Percentiles rank a stretch among this genome's conserved stretches.
phyloP scores from a whole-genome alignment of 164 flowering plant genomes.

The Pachysandra terminalis region DNA sequence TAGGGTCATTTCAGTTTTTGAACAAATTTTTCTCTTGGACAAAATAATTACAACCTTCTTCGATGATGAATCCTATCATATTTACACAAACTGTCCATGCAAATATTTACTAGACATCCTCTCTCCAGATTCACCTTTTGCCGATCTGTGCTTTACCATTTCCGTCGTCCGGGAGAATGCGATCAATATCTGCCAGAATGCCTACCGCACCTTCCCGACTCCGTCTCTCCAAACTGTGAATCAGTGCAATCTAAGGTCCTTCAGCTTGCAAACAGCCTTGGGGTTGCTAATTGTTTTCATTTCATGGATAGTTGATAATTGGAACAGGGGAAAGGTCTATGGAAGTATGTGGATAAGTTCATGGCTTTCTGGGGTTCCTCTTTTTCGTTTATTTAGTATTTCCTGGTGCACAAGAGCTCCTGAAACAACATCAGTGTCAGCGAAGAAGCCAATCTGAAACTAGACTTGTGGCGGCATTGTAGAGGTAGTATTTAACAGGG shows the following conservation, averaged over 20 bases:
- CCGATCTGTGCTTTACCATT: constrained; percentile 56
- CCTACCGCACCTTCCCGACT: constrained; percentile 64
- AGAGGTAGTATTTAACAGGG: background rate
- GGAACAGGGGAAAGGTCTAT: background rate
- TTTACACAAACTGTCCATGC: background rate
- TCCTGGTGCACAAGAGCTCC: background rate
- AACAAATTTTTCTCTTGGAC: background rate
- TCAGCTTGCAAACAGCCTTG: constrained; percentile 57
- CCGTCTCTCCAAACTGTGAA: constrained; percentile 53
- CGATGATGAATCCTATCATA: no score
- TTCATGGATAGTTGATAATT: constrained; percentile 24
- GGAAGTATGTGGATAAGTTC: background rate
- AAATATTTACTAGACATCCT: background rate
- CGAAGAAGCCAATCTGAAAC: background rate
- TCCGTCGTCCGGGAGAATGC: constrained; percentile 38
- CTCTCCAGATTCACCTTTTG: constrained; percentile 82
- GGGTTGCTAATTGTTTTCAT: constrained; percentile 45
- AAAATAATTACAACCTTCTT: background rate
- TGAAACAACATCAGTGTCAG: background rate
- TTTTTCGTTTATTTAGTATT: constrained; percentile 3
- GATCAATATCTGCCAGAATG: constrained; percentile 66
- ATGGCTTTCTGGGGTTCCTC: background rate
- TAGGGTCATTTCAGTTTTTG: background rate
- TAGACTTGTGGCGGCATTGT: background rate
- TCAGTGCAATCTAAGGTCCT: constrained; percentile 41